Evolutionary conservation across 164 flowering plant species (phyloP), one percentile per base, ranked within the genome.

Genomic region (Paratinospora sagittata): DNA sequence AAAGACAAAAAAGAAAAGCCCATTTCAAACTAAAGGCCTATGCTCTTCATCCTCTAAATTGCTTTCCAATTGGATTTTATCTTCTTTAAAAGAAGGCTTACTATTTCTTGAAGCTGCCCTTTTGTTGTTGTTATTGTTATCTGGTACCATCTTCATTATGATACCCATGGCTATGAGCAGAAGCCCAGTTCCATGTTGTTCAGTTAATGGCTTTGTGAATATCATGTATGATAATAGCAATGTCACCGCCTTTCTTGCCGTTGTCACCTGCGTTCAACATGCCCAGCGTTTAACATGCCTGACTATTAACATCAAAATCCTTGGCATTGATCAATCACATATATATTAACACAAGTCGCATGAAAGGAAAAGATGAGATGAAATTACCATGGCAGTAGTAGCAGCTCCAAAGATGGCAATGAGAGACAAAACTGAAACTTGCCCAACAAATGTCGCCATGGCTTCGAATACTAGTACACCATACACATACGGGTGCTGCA

Each of bases 401-500:
- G 98, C 98, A 37, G 98, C 98, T 16, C 98, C 98, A 62, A 94
- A 92, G 12, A 94, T 26, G 49, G 98, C 98, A 72, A 94, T 90
- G 76, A 94, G 93, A 34, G 97, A 92, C 26, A 94, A 83, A 52
- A 94, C 97, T 0, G 98, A 94, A 39, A 94, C 93, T 82, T 94
- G 98, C 45, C 98, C 97, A 0, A 94, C 80, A 39, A 86, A 94
- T 1, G 98, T 94, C 45, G 98, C 98, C 93, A 90, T 89, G 11
- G 98, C 97, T 84, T 94, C 98, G 34, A 94, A 91, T 26, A 94
- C 83, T 36, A 94, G 78, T 72, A 94, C 98, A 0, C 90, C 97
- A 65, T 94, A 94, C 9, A 94, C 97, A 27, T 92, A 94, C 6
- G 77, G 90, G 80, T 94, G 97, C 98, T 94, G 90, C 86, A 65